phyloP scores from a whole-genome alignment of 345 rosid genomes.

The Syzygium grande region DNA sequence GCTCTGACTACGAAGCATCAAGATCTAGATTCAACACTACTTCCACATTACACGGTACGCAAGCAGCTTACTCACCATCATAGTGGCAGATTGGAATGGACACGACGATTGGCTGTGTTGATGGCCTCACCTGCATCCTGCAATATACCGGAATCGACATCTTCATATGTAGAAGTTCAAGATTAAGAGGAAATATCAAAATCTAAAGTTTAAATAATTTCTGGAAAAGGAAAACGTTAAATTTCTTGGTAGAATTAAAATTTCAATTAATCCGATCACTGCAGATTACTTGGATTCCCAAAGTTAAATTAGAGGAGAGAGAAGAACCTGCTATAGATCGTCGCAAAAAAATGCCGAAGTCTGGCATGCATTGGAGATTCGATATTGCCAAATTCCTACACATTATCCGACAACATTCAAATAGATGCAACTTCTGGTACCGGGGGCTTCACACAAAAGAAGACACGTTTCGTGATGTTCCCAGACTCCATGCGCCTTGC shows the following conservation, averaged over 20 bases:
- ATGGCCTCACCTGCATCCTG: constrained; percentile 87
- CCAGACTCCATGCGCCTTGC: not conserved
- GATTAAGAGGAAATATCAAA: not conserved
- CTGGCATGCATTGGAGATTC: constrained; percentile 81
- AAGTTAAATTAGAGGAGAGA: not conserved
- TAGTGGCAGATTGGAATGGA: constrained; percentile 87
- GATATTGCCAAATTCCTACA: constrained; percentile 87
- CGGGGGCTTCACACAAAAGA: not conserved
- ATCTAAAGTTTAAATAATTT: not conserved
- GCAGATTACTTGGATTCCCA: not conserved
- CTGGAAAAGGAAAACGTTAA: not conserved
- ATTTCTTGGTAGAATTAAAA: not conserved
- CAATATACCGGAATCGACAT: not conserved
- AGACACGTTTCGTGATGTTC: rapidly evolving
- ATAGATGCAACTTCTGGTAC: not conserved
- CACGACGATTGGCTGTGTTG: constrained; percentile 60
- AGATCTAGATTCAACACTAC: not conserved
- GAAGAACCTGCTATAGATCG: constrained; percentile 68
- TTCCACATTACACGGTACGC: not conserved
- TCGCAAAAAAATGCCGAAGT: constrained; percentile 61
- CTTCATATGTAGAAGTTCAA: not conserved
- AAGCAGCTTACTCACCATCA: constrained; percentile 48
- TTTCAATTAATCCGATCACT: not conserved
- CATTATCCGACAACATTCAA: constrained; percentile 4
- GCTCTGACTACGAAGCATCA: not conserved